Base-by-base conservation (phyloP, 2,329 filamentous ascomycete species). In the Epichloe brachyelytri region DNA sequence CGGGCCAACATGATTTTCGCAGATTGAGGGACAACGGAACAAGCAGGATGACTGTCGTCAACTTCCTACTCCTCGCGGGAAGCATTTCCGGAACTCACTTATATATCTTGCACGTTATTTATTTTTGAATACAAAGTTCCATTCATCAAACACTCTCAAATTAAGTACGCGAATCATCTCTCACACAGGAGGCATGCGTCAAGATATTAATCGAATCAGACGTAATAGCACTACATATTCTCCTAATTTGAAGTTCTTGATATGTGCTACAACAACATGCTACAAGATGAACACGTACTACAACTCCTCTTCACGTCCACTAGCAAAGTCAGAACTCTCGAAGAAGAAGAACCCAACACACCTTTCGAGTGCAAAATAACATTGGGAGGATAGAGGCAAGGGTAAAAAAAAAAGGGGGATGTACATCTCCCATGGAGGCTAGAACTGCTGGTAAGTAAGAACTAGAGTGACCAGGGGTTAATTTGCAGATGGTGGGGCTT, bases 41-140 rank as follows among this genome's bases (percentile, higher is more conserved):
- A 80, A 83, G 75, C 64, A 72, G 77, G 78, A 73, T 79, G 78
- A 69, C 73, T 74, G 75, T 69, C 74, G 77, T 78, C 74, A 43
- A 63, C 65, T 67, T 55, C 62, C 62, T 64, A 64, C 19, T 43
- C 66, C 60, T 66, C 63, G 65, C 63, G 60, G 65, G 66, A 65
- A 63, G 65, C 59, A 59, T 54, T 50, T 46, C 46, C 50, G 30
- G 41, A 40, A 34, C 20, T 34, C n/a, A 38, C 33, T 33, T 43
- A 22, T 19, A 30, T 22, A 45, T 38, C 22, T 43, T 19, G 34
- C 20, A 26, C 26, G 36, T 38, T 11, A 15, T 11, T 20, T 17
- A 11, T 53, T 48, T 33, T 52, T 36, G 30, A 51, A 49, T 49
- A 41, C 11, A 50, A 41, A 33, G 15, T 17, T 44, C 6, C 36